Percentiles rank a stretch among this genome's conserved stretches.
phyloP scores from a whole-genome alignment of 164 flowering plant genomes.

The Umbellularia californica region DNA sequence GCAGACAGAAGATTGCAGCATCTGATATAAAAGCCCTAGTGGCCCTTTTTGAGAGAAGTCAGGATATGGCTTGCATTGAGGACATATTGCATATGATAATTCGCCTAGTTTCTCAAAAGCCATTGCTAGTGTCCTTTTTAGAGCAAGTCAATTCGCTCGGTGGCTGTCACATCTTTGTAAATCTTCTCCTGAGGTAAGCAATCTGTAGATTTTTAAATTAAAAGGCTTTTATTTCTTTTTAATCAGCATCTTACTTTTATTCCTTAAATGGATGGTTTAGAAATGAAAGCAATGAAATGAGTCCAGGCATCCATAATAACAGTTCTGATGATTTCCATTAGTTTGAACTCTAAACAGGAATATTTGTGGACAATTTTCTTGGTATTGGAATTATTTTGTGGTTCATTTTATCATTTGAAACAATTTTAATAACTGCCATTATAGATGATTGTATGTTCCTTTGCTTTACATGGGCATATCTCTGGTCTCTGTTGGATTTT shows the following conservation, averaged over 20 bases:
- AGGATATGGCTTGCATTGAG: slow-evolving; percentile 90
- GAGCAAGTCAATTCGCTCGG: slow-evolving; percentile 85
- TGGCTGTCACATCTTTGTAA: slow-evolving; percentile 85
- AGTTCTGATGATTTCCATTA: background rate
- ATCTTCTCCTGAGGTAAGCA: slow-evolving; percentile 84
- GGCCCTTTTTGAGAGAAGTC: slow-evolving; percentile 84
- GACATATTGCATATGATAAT: slow-evolving; percentile 94
- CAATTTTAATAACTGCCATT: background rate
- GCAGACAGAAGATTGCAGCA: slow-evolving; percentile 73
- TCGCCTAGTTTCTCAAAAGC: slow-evolving; percentile 79
- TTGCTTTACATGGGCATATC: background rate
- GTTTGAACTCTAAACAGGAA: background rate
- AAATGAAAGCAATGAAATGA: background rate
- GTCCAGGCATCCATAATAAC: background rate
- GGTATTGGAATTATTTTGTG: too few species aligned
- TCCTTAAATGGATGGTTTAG: background rate
- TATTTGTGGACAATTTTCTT: too few species aligned
- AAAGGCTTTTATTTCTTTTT: background rate
- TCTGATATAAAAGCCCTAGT: slow-evolving; percentile 78
- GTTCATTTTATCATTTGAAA: background rate
- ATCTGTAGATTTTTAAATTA: slow-evolving; percentile 7
- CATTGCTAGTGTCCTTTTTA: slow-evolving; percentile 68
- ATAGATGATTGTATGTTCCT: background rate
- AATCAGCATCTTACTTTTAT: too few species aligned
- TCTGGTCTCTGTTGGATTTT: too few species aligned